A percentile compares a stretch with the other conserved stretches of the same genome.
phyloP scores from a whole-genome alignment of 2,329 filamentous ascomycete genomes.

The Alternaria incomplexa region DNA sequence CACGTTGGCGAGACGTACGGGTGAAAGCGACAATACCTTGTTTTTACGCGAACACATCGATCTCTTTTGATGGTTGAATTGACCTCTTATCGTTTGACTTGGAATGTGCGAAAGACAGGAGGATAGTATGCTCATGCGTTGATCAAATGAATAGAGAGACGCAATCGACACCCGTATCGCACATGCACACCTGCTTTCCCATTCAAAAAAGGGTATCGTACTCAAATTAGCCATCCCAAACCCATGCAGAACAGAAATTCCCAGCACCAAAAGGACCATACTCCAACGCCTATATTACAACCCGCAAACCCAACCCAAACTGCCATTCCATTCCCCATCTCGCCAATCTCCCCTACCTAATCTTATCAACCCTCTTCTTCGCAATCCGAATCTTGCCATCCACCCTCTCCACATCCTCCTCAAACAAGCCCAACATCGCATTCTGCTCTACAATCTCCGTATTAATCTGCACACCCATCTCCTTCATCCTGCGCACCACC shows the following conservation, averaged over 20 bases:
- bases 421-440: constrained; percentile 71
- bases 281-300: background rate
- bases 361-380: constrained; percentile 73
- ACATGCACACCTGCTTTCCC: background rate
- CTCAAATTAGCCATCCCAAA: background rate
- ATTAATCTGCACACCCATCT: constrained; percentile 79
- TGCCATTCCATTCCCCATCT: background rate
- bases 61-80: background rate
- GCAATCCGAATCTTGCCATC: constrained; percentile 73
- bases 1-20: no score
- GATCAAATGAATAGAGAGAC: background rate
- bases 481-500: constrained; percentile 74
- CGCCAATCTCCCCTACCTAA: constrained; percentile 44
- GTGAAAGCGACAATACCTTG: background rate
- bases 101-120: background rate
- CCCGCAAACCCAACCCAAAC: background rate
- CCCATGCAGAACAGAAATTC: background rate
- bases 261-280: background rate
- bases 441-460: constrained; percentile 75
- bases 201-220: background rate
- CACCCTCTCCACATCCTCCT: constrained; percentile 70
- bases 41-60: background rate
- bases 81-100: background rate
- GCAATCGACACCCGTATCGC: background rate
- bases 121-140: background rate